Conservation (phyloP, 2,329 filamentous ascomycete species). For the Fusarium sp. region DNA sequence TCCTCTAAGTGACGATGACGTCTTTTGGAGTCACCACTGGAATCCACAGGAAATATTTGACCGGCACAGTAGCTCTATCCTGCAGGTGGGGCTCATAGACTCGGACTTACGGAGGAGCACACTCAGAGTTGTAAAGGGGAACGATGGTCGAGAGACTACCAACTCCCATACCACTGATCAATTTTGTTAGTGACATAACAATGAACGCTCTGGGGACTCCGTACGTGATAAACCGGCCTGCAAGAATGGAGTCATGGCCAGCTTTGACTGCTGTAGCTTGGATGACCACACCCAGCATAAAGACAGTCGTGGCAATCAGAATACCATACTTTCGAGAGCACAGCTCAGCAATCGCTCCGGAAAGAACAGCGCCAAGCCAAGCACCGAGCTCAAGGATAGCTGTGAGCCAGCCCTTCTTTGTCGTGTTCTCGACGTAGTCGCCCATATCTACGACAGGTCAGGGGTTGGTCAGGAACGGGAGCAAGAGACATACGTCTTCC, state of each 20-base stretch:
- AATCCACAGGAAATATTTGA: background rate
- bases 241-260: constrained; percentile 52
- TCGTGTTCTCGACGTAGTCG: constrained; percentile 57
- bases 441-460: constrained; percentile 39
- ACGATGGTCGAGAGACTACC: constrained; percentile 55
- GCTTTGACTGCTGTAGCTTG: constrained; percentile 57
- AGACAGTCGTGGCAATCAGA: constrained; percentile 50
- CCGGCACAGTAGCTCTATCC: background rate
- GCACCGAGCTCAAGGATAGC: constrained; percentile 61
- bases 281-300: constrained; percentile 57
- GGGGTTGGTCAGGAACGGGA: background rate
- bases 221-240: constrained; percentile 1
- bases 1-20: background rate
- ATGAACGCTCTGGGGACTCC: background rate
- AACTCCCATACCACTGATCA: constrained; percentile 55
- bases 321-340: constrained; percentile 52
- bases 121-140: constrained; percentile 61
- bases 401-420: constrained; percentile 67
- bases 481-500: background rate
- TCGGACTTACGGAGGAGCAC: constrained; percentile 53
- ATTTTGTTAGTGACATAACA: background rate
- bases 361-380: constrained; percentile 61
- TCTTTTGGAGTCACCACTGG: background rate
- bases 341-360: constrained; percentile 54
- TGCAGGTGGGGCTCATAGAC: background rate